These are phyloP conservation scores for Globisporangium emineosum DNA, from an alignment of 352 stramenopile species.

Conservation along the genomic window DNA sequence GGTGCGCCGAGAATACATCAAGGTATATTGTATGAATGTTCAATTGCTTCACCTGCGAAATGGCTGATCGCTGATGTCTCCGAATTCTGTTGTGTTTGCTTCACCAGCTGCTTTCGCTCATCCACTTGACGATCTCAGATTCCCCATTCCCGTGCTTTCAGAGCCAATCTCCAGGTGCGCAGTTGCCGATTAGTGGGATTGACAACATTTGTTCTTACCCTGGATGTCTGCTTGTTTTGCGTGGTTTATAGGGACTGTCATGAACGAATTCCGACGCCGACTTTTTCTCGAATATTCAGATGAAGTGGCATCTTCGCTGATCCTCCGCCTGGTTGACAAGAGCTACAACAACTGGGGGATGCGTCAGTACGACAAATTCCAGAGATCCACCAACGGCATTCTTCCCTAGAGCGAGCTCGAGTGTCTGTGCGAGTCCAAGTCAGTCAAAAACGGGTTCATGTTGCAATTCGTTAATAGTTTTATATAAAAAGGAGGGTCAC, in stretches of 20 bases:
- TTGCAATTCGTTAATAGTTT: conserved; percentile 11
- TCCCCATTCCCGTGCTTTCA: conserved; percentile 91
- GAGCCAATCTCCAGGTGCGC: conserved; percentile 19
- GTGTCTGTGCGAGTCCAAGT: background rate
- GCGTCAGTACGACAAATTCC: conserved; percentile 71
- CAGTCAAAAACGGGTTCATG: conserved; percentile 9
- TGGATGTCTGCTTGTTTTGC: too few relatives aligned
- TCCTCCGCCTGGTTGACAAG: conserved; percentile 47
- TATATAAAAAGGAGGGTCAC: conserved; percentile 13
- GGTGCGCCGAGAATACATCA: conserved; percentile 77
- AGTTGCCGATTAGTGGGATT: background rate
- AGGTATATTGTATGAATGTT: conserved; percentile 25
- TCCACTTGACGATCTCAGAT: conserved; percentile 86
- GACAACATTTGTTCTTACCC: too few relatives aligned
- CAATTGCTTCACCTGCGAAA: background rate
- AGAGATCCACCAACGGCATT: conserved; percentile 67
- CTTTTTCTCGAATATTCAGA: conserved; percentile 33
- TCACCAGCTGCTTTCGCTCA: conserved; percentile 68
- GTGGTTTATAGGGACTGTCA: conserved; percentile 18
- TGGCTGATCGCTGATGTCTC: background rate
- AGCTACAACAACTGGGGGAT: conserved; percentile 69
- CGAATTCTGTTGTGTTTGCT: background rate
- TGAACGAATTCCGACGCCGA: conserved; percentile 25
- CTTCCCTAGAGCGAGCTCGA: conserved; percentile 30
- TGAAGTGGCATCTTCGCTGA: conserved; percentile 18